Base-by-base conservation (phyloP, 1,284 basidiomycete genomes). In the Sanghuangporus weigelae region DNA sequence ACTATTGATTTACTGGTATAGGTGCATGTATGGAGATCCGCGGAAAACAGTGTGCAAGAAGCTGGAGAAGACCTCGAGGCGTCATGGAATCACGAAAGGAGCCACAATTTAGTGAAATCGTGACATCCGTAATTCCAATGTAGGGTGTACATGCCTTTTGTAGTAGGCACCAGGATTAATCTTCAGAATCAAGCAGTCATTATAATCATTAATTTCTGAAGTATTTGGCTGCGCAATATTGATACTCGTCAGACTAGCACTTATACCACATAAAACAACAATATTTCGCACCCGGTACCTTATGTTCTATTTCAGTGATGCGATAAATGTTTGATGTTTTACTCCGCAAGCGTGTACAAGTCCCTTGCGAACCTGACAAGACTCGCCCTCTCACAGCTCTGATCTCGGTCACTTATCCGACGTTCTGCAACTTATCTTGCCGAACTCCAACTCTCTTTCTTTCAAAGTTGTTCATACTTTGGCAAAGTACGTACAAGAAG, bases 351-450 rank as follows among this genome's bases (percentile, higher is more conserved):
- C 61, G 88, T 89, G 58, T 91, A 86, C 75, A 84, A 84, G 69
- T 71, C 83, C n/a, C 76, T 92, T 50, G 76, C 81, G 44, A 76
- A 80, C 61, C 71, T 82, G 58, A 69, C 81, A 86, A 92, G 73
- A 87, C 92, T 35, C 90, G 95, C 62, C 84, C 94, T 0, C 81
- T 90, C 71, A 87, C 96, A 68, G 93, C 95, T 0, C 81, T 90
- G 5, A n/a, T n/a, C n/a, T n/a, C n/a, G 80, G 84, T 46, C 80
- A 91, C 51, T 75, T 91, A 1, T 68, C 80, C 36, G 75, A 81
- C 3, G 83, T 84, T 0, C 71, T 84, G 14, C 77, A 84, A 11
- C 72, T 90, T 40, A 71, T 89, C 23, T 83, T 87, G 42, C 69
- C 75, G n/a, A 80, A 80, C 42, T 76, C 85, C 1, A 84, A 89